Percentiles rank a stretch among this genome's conserved stretches.
Evolutionary conservation across 306 rosid species (phyloP).

Genomic region (Dalbergia cultrata): DNA sequence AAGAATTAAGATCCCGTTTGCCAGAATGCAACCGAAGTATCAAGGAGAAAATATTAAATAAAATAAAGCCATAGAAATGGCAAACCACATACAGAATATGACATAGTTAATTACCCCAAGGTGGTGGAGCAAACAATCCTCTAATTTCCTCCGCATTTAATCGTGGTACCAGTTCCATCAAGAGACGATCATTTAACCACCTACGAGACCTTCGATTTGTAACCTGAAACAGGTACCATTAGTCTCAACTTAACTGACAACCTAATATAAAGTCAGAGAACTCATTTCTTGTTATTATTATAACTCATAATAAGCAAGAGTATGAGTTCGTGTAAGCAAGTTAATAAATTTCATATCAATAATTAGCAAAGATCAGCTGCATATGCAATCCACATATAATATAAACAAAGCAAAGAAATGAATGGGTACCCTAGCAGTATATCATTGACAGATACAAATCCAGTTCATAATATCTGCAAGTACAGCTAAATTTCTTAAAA

Average conservation of each 20-base stretch:
- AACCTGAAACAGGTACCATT: constrained; percentile 60
- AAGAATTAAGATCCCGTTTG: constrained; percentile 15
- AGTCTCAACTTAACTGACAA: constrained; percentile 7
- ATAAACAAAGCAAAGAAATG: neutral
- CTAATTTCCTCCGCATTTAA: constrained; percentile 90
- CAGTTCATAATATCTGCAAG: neutral
- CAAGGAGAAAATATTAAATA: neutral
- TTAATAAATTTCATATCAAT: constrained; percentile 14
- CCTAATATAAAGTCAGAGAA: constrained; percentile 11
- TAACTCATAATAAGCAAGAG: neutral
- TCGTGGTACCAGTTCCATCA: constrained; percentile 92
- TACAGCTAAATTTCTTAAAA: neutral
- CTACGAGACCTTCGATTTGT: constrained; percentile 84
- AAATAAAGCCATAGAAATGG: neutral
- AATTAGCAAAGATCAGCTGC: constrained; percentile 14
- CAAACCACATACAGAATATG: constrained; percentile 27
- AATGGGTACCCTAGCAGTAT: neutral
- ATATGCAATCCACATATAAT: neutral
- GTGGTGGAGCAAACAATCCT: constrained; percentile 98
- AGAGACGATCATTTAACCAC: constrained; percentile 89
- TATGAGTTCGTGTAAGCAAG: neutral
- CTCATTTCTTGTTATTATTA: neutral
- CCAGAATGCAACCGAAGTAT: constrained; percentile 32
- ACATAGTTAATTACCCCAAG: constrained; percentile 67
- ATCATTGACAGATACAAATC: neutral